phyloP scores from a whole-genome alignment of 345 rosid genomes.

The Gossypium australe region DNA sequence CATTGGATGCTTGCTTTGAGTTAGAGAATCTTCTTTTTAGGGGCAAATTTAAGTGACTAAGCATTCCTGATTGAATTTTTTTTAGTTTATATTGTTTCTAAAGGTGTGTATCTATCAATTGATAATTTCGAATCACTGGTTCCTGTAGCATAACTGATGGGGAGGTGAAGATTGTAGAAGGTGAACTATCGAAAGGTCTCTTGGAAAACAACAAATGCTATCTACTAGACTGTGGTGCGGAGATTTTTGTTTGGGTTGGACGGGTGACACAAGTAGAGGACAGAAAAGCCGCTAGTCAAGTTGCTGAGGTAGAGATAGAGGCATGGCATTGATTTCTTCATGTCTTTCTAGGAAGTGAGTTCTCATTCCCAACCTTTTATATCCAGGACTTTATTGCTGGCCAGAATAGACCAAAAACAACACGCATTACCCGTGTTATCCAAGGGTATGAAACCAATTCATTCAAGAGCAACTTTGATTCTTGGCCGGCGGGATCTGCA shows the following conservation, averaged over 20 bases:
- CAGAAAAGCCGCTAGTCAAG: slow-evolving; percentile 82
- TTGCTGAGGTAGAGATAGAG: slow-evolving; percentile 66
- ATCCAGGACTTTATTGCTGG: slow-evolving; percentile 69
- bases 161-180: slow-evolving; percentile 53
- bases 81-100: slow-evolving; percentile 23
- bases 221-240: slow-evolving; percentile 70
- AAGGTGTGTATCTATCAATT: background rate
- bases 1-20: background rate
- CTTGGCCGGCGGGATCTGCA: slow-evolving; percentile 91
- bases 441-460: slow-evolving; percentile 94
- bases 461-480: slow-evolving; percentile 86
- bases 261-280: slow-evolving; percentile 95
- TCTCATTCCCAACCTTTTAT: slow-evolving; percentile 24
- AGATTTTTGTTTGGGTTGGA: slow-evolving; percentile 95
- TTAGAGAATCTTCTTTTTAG: background rate
- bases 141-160: slow-evolving; percentile 59
- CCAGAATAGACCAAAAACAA: slow-evolving; percentile 86
- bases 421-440: slow-evolving; percentile 66
- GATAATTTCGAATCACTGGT: background rate
- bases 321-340: slow-evolving; percentile 10
- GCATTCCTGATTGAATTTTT: background rate
- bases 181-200: slow-evolving; percentile 66
- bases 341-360: slow-evolving; percentile 7
- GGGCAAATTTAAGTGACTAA: background rate
- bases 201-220: slow-evolving; percentile 84